Evolutionary conservation across 2,329 filamentous ascomycete species (phyloP), one percentile per base, ranked within the genome.

Genomic region (Mollisiaceae sp.): DNA sequence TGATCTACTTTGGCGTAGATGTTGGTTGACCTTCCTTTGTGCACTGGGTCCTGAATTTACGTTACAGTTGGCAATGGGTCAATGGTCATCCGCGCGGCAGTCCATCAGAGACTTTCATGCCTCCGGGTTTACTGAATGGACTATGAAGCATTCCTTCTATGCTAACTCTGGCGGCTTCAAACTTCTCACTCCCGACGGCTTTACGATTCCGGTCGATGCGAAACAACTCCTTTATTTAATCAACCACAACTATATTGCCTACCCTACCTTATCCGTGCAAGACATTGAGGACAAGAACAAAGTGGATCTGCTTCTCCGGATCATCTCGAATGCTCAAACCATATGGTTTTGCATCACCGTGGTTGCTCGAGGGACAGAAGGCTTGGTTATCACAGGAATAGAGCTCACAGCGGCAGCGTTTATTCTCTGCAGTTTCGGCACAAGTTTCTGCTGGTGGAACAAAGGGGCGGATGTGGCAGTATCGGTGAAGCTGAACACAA

Each of bases 151-250:
- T 60, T 78, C 75, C 0, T 81, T 82, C 66, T 79, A 76, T 62
- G 78, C 75, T 3, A 77, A 81, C 58, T 79, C 78, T 75, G 80
- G 80, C 0, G 79, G 80, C 2, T 76, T 81, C 60, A 38, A 76
- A 0, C 71, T 82, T 0, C 61, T 73, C 11, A 70, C 71, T 11
- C 70, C 67, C 1, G 78, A 78, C 20, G 73, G 59, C 20, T 39
- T 64, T 1, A 54, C 70, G 0, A 79, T 81, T 60, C 78, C 79
- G 2, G 68, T 81, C 8, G 73, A 80, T 43, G 74, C 76, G 0
- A 75, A 77, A 56, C 74, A 79, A 61, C 65, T 79, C 1, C 67
- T 71, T 22, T 78, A 76, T 58, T 64, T 78, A 5, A 60, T 76
- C 15, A 70, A 71, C 15, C 57, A 77, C 12, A 65, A 67, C 2